A percentile compares a stretch with the other conserved stretches of the same genome.
These are phyloP conservation scores for Fusarium liriodendri DNA, from an alignment of 2,329 filamentous ascomycete species.

Conservation along the genomic window DNA sequence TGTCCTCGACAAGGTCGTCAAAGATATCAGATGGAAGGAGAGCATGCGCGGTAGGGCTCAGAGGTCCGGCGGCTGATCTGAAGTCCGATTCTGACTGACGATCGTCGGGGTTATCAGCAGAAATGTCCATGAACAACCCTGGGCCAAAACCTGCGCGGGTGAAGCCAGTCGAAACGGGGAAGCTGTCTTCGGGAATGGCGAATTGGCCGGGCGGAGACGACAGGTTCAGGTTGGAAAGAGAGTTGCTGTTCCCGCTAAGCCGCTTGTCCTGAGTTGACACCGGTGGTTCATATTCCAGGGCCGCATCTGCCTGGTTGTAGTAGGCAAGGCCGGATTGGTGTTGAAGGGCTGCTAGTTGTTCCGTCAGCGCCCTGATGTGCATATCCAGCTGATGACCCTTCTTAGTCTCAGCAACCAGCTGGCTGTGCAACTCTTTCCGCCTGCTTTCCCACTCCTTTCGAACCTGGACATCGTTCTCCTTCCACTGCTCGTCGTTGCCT, in stretches of 20 bases:
- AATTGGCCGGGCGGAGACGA: slow-evolving; percentile 54
- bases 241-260: slow-evolving; percentile 61
- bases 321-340: slow-evolving; percentile 57
- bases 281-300: slow-evolving; percentile 60
- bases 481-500: slow-evolving; percentile 69
- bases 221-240: slow-evolving; percentile 55
- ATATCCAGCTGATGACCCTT: slow-evolving; percentile 59
- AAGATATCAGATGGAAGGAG: slow-evolving; percentile 76
- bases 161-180: slow-evolving; percentile 66
- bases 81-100: slow-evolving; percentile 71
- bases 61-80: slow-evolving; percentile 72
- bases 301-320: slow-evolving; percentile 59
- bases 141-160: slow-evolving; percentile 63
- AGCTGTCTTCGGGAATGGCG: slow-evolving; percentile 54
- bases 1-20: slow-evolving; percentile 69
- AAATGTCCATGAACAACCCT: slow-evolving; percentile 64
- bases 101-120: slow-evolving; percentile 52
- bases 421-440: slow-evolving; percentile 64
- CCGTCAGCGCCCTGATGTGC: slow-evolving; percentile 58
- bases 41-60: slow-evolving; percentile 81
- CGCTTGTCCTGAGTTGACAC: slow-evolving; percentile 57
- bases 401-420: slow-evolving; percentile 60
- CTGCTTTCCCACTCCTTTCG: slow-evolving; percentile 67
- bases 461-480: slow-evolving; percentile 62
- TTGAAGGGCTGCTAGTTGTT: slow-evolving; percentile 56